Base-by-base conservation (phyloP, 345 rosid genomes). In the Diplotaxis tenuifolia region DNA sequence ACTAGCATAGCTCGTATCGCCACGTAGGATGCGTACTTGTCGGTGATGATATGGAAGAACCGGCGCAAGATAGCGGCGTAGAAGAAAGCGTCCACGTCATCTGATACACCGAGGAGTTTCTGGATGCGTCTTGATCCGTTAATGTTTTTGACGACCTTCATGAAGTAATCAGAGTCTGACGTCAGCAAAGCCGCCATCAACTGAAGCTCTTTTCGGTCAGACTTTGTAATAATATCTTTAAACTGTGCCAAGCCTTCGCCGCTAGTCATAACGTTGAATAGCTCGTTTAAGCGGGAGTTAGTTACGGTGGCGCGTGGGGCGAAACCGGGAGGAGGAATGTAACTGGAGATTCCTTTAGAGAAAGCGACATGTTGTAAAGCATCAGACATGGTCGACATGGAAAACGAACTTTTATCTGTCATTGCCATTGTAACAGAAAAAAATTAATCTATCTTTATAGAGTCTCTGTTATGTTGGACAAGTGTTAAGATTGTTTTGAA, bases 381-480 rank as follows among this genome's bases (percentile, higher is more conserved):
- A 21, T 52, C 0, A 34, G 38, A 20, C 68, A 71, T 50, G 27
- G 27, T 22, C 19, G 68, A 62, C 75, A 52, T 50, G 18, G 62
- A 62, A 62, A 62, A 22, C 6, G 75, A 1, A 47, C 20, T 3
- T 18, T 16, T 60, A 89, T 32, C 85, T 72, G 4, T 85, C 79
- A 20, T 12, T 27, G 62, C 4, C 62, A 56, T 29, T 15, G 20
- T 28, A n/a, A 55, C 32, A 23, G 60, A 57, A 16, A 9, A 11
- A 18, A 4, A 52, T 19, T 19, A 19, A 7, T 36, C 42, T n/a
- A n/a, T n/a, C n/a, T n/a, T 36, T 36, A 11, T 9, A 36, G 42
- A 38, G 15, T 56, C 62, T n/a, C 11, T 25, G 34, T 56, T 29
- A 27, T n/a, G 7, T 27, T 25, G 61, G 34, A 25, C 34, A 14